phyloP scores from a whole-genome alignment of 1,284 basidiomycete genomes.

The Ustilago hordei region DNA sequence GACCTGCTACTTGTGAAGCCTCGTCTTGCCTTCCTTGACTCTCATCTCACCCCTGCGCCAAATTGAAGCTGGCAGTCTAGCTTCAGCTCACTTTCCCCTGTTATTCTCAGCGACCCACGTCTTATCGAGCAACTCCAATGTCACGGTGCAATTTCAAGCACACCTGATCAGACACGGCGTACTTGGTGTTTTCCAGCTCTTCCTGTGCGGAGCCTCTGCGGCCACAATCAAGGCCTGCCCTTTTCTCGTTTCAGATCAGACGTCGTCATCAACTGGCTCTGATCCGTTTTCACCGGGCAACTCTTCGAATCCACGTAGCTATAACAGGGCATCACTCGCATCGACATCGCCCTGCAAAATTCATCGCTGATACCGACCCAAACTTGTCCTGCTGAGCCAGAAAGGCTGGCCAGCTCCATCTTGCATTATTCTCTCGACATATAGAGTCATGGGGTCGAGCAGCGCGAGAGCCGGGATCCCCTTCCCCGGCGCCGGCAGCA shows the following conservation, averaged over 20 bases:
- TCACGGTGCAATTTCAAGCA: slow-evolving; percentile 3
- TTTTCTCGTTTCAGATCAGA: neutral
- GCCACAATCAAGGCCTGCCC: neutral
- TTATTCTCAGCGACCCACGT: neutral
- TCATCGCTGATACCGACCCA: neutral
- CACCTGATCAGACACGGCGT: slow-evolving; percentile 7
- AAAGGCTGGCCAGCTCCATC: slow-evolving; percentile 36
- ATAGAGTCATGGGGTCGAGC: slow-evolving; percentile 45
- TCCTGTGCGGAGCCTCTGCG: neutral
- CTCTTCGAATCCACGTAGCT: neutral
- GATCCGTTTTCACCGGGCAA: neutral
- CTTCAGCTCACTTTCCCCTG: neutral
- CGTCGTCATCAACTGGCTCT: neutral
- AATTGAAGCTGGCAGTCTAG: neutral
- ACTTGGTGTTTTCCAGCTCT: slow-evolving; percentile 5
- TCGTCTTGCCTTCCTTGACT: neutral
- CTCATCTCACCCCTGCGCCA: neutral
- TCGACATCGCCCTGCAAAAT: neutral
- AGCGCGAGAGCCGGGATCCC: slow-evolving; percentile 41
- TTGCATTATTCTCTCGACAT: slow-evolving; percentile 34
- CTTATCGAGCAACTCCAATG: slow-evolving; percentile 16
- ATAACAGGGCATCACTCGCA: neutral
- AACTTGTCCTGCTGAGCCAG: slow-evolving; percentile 30
- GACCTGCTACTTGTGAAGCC: neutral
- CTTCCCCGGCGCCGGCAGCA: slow-evolving; percentile 42